Evolutionary conservation across 2,329 filamentous ascomycete species (phyloP).

Genomic region (Trichoderma koningii): DNA sequence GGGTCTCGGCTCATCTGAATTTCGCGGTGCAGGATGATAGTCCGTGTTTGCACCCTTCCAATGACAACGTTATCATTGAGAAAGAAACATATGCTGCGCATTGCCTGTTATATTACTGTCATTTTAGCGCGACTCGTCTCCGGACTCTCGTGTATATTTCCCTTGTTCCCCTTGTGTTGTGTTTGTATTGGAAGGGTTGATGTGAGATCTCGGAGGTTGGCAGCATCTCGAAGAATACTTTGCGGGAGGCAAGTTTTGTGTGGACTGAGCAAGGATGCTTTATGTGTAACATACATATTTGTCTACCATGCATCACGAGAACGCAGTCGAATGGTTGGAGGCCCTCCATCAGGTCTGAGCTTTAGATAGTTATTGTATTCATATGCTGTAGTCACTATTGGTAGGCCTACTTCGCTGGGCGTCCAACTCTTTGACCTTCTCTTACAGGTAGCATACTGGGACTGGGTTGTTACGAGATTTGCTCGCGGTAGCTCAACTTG

Average conservation of each 20-base stretch:
- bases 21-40: neutral
- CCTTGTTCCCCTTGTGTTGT: neutral
- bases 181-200: neutral
- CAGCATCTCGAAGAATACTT: constrained; percentile 4
- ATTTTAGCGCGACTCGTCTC: neutral
- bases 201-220: neutral
- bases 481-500: neutral
- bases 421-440: too few relatives aligned
- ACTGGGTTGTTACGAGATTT: too few relatives aligned
- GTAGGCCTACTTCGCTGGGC: neutral
- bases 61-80: neutral
- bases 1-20: neutral
- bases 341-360: neutral
- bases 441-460: too few relatives aligned
- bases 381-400: neutral
- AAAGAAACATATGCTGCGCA: neutral
- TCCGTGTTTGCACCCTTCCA: neutral
- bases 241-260: constrained; percentile 8
- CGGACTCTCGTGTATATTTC: constrained; percentile 14
- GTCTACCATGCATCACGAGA: constrained; percentile 14
- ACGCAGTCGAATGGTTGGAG: constrained; percentile 10
- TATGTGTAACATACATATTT: constrained; percentile 17
- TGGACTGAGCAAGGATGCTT: constrained; percentile 6
- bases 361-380: constrained; percentile 3
- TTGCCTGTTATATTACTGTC: neutral